phyloP scores from a whole-genome alignment of 1,284 basidiomycete species.

The Erythrobasidium hasegawianum region DNA sequence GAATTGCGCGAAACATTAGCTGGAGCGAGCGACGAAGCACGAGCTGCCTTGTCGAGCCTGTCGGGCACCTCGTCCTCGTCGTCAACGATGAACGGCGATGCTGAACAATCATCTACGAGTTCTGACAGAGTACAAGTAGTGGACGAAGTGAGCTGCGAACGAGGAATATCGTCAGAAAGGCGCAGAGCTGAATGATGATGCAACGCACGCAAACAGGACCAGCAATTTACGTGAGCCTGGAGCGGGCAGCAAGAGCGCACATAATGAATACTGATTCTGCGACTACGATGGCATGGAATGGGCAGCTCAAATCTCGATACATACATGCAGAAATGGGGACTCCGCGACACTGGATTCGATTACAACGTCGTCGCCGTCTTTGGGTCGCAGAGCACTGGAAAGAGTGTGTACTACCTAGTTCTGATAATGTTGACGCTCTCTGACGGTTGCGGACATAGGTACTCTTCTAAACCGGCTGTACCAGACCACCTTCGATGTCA shows the following conservation, averaged over 20 bases:
- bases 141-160: conserved; percentile 22
- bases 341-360: conserved; percentile 77
- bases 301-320: conserved; percentile 63
- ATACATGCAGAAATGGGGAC: conserved; percentile 75
- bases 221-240: conserved; percentile 26
- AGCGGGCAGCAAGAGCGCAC: not conserved
- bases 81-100: no score
- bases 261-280: not conserved
- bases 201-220: conserved; percentile 18
- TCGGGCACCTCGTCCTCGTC: no score
- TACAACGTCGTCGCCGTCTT: conserved; percentile 91
- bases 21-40: conserved; percentile 45
- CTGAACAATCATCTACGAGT: no score
- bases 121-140: conserved; percentile 64
- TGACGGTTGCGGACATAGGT: conserved; percentile 58
- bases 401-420: not conserved
- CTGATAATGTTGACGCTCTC: no score
- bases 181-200: no score
- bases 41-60: conserved; percentile 42
- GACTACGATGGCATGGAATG: not conserved
- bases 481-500: conserved; percentile 96
- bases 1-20: conserved; percentile 46
- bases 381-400: conserved; percentile 52
- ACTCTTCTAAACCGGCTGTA: conserved; percentile 94
- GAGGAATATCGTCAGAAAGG: not conserved